Evolutionary conservation across 805 yeast species (phyloP), one percentile per base, ranked within the genome.

Genomic region (Metschnikowia shivogae): DNA sequence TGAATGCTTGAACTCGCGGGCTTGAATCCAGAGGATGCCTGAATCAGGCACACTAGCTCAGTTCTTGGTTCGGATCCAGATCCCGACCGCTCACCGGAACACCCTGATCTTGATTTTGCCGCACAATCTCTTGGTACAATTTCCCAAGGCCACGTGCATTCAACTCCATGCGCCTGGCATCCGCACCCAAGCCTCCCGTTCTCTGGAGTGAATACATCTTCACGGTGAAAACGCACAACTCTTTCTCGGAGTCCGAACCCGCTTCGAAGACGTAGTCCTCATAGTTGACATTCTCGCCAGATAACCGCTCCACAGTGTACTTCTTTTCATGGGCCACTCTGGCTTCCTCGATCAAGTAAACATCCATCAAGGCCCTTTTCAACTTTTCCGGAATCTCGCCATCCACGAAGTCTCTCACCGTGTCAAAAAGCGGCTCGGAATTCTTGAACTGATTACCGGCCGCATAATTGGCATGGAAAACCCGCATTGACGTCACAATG

Each of bases 331-430:
- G 63, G 0, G 81, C 80, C 10, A 70, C 52, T 19, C 65, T 64
- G 6, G 74, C 66, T 52, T 82, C 89, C 46, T 74, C 70, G 19
- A 68, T 57, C 47, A 81, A 64, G 49, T 74, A 82, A 3, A 73
- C 55, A n/a, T 66, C 58, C 45, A 73, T 43, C 11, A 81, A 50
- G 2, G 63, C 54, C 1, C 54, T 50, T 45, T 68, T 67, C 3
- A 70, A 30, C 1, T 56, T 55, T 0, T 43, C 38, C 1, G 73
- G 65, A 1, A 76, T 40, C 7, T 47, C 43, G 5, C 62, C 56
- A 8, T 42, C 34, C 20, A 62, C 47, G 19, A 47, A 58, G 24
- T 44, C 48, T 6, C 59, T 62, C 8, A 62, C 45, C 7, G 48
- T 47, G 6, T 45, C 45, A 45, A 67, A 70, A 39, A 70, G 70